Conservation (phyloP, 352 stramenopile genomes). For the Hyaloperonospora brassicae region DNA sequence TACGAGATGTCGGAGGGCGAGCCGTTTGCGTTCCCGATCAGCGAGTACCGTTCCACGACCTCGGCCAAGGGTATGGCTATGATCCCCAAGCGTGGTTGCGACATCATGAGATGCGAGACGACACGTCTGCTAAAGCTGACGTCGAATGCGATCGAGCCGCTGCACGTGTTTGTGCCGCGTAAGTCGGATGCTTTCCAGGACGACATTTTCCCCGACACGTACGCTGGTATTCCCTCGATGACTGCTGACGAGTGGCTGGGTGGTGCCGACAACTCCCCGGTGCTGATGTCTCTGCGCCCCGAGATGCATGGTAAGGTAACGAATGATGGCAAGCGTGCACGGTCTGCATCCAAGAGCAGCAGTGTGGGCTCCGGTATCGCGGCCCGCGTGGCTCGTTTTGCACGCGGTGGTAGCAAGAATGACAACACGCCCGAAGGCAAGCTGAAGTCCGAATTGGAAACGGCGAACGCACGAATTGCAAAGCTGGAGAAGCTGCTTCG, state of each 20-base stretch:
- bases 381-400: constrained; percentile 40
- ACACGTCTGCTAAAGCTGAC: constrained; percentile 93
- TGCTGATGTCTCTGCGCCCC: constrained; percentile 91
- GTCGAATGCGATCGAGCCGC: constrained; percentile 93
- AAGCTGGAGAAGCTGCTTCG: constrained; percentile 76
- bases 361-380: constrained; percentile 34
- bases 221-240: constrained; percentile 91
- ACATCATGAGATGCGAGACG: constrained; percentile 98
- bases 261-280: constrained; percentile 90
- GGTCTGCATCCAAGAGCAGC: constrained; percentile 35
- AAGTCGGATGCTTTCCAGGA: constrained; percentile 99
- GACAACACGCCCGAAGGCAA: constrained; percentile 45
- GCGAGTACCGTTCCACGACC: constrained; percentile 94
- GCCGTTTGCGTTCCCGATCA: constrained; percentile 89
- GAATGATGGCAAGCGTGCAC: constrained; percentile 72
- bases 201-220: constrained; percentile 98
- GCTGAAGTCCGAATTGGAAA: constrained; percentile 70
- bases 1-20: constrained; percentile 97
- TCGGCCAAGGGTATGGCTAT: constrained; percentile 95
- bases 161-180: constrained; percentile 94
- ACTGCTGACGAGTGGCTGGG: constrained; percentile 93
- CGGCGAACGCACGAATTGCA: constrained; percentile 76
- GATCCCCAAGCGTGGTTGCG: constrained; percentile 96
- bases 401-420: constrained; percentile 28
- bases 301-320: constrained; percentile 80